Base-by-base conservation (phyloP, 345 rosid species). In the Gossypium longicalyx region DNA sequence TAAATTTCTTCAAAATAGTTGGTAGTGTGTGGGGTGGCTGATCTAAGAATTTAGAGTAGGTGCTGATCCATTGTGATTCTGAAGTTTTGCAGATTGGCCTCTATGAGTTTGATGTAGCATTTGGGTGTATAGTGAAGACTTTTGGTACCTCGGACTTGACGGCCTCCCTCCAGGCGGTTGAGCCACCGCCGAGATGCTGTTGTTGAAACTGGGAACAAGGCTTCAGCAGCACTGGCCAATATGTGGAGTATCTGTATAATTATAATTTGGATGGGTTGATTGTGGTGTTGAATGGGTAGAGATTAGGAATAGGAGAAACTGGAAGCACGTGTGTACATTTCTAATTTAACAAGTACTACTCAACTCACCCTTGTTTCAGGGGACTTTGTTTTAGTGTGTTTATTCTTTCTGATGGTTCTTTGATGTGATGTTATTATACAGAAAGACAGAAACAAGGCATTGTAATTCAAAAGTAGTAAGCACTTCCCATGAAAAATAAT, bases 91-190 rank as follows among this genome's bases (percentile, higher is more conserved):
- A 60, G 72, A 61, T 74, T 51, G 41, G 47, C 74, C 67, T 67
- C 67, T 54, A 72, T 67, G 67, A 51, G 52, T 59, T 22, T 20
- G 75, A 77, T 74, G 71, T 78, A 51, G 83, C 75, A 53, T 27
- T 73, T 67, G 83, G 82, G 54, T 77, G 83, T 82, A 75, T 83
- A 81, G 80, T 75, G 78, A 43, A 76, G 61, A 51, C 23, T 29
- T 71, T 72, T 81, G 82, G 56, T 78, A 81, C 80, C 72, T 83
- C 80, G 80, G 77, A 43, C 65, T 41, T 17, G 59, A 54, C 63
- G 61, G 75, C 38, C 41, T 49, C 51, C 66, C 60, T 53, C 57
- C 57, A 17, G 41, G 41, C 41, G 7, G 7, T 34, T 34, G 41
- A 4, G 41, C 41, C 41, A 34, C 41, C 7, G 41, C 7, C 0